phyloP scores from a whole-genome alignment of 2,329 filamentous ascomycete species.

The Paraphaeosphaeria sporulosa region DNA sequence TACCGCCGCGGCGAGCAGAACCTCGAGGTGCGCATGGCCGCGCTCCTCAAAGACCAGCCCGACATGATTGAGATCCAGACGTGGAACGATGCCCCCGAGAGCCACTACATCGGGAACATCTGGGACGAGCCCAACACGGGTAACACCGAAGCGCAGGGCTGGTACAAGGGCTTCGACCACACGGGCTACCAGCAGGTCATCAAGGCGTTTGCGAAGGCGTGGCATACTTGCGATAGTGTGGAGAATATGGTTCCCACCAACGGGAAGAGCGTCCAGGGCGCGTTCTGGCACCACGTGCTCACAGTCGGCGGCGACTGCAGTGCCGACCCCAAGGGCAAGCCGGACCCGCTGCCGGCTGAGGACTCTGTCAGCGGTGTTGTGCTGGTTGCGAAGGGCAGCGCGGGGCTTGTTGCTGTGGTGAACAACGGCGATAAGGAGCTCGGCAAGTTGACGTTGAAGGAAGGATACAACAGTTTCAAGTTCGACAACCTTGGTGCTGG shows the following conservation, averaged over 20 bases:
- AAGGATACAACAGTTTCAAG: constrained; percentile 35
- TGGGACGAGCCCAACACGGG: constrained; percentile 44
- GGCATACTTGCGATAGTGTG: constrained; percentile 42
- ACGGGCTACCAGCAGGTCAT: constrained; percentile 49
- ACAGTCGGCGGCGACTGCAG: constrained; percentile 43
- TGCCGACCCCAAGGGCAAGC: constrained; percentile 53
- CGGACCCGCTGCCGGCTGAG: constrained; percentile 19
- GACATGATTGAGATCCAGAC: constrained; percentile 52
- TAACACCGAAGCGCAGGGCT: constrained; percentile 31
- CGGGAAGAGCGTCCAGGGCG: constrained; percentile 27
- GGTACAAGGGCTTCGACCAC: constrained; percentile 43
- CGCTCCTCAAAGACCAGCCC: constrained; percentile 43
- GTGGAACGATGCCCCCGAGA: constrained; percentile 53
- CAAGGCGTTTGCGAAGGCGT: constrained; percentile 47
- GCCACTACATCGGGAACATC: constrained; percentile 52
- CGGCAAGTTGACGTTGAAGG: constrained; percentile 17
- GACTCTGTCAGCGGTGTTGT: constrained; percentile 34
- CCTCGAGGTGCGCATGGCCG: constrained; percentile 39
- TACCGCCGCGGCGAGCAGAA: constrained; percentile 51
- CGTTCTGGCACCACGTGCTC: constrained; percentile 33
- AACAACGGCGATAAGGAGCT: constrained; percentile 30
- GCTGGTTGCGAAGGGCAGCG: constrained; percentile 27
- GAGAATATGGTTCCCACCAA: constrained; percentile 30
- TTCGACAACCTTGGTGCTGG: constrained; percentile 26
- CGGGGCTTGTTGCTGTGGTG: constrained; percentile 30